Percentiles rank a stretch among this genome's conserved stretches.
phyloP scores from a whole-genome alignment of 2,329 filamentous ascomycete species.

The Mycocentrospora acerina region DNA sequence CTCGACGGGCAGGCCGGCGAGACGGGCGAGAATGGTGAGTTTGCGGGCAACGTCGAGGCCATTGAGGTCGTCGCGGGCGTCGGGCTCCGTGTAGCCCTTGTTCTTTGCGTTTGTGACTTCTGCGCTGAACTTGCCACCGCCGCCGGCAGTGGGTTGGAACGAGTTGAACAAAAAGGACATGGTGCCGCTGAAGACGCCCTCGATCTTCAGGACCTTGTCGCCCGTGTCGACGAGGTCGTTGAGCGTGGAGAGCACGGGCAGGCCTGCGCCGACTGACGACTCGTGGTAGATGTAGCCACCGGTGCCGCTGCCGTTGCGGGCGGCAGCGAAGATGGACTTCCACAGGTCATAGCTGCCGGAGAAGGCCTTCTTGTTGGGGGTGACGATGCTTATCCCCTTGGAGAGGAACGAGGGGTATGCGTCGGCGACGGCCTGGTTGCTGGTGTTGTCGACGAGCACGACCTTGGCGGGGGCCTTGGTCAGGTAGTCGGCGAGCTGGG shows the following conservation, averaged over 20 bases:
- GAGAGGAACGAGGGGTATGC: constrained; percentile 79
- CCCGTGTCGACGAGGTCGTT: constrained; percentile 94
- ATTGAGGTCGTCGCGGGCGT: constrained; percentile 83
- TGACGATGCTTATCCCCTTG: constrained; percentile 85
- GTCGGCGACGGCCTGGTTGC: constrained; percentile 80
- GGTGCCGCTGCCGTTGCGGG: constrained; percentile 62
- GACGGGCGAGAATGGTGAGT: constrained; percentile 86
- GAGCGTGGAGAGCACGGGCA: constrained; percentile 90
- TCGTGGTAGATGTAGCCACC: constrained; percentile 89
- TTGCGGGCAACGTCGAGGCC: constrained; percentile 92
- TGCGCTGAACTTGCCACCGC: constrained; percentile 81
- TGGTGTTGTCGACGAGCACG: constrained; percentile 93
- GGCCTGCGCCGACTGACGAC: constrained; percentile 87
- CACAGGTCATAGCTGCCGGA: constrained; percentile 78
- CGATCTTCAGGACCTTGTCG: constrained; percentile 86
- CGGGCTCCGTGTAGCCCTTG: constrained; percentile 87
- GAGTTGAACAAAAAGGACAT: constrained; percentile 99
- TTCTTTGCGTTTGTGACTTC: constrained; percentile 92
- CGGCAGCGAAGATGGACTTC: constrained; percentile 80
- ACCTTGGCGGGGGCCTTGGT: constrained; percentile 74
- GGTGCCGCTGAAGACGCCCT: constrained; percentile 96
- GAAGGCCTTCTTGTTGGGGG: constrained; percentile 98
- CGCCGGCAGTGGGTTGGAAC: constrained; percentile 78
- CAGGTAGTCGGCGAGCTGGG: constrained; percentile 76
- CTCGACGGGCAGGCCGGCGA: constrained; percentile 79